Percentiles rank a stretch among this genome's conserved stretches.
Evolutionary conservation across 208 protist genomes (phyloP).

Genomic region (Trypanosoma theileri): DNA sequence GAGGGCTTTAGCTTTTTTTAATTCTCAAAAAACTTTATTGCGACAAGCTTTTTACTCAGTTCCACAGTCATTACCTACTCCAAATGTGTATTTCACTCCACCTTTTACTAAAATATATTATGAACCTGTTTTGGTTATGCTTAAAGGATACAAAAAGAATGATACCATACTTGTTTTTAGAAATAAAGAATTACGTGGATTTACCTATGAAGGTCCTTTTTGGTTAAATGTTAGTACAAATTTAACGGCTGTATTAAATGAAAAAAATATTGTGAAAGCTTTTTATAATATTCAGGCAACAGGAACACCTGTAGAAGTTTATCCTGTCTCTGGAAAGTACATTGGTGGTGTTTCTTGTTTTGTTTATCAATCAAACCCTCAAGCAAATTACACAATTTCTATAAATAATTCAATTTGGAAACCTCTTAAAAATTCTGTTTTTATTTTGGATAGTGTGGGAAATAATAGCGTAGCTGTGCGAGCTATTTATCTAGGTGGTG

Average conservation of each 20-base stretch:
- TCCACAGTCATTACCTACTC: slow-evolving; percentile 5
- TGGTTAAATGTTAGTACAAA: slow-evolving; percentile 43
- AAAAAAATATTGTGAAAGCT: slow-evolving; percentile 20
- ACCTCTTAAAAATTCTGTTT: slow-evolving; percentile 21
- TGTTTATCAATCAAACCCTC: slow-evolving; percentile 26
- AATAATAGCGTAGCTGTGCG: slow-evolving; percentile 30
- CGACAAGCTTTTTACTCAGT: slow-evolving; percentile 44
- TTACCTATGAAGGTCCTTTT: slow-evolving; percentile 47
- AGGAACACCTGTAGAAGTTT: slow-evolving; percentile 38
- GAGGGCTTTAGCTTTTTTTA: slow-evolving; percentile 40
- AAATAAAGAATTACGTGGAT: slow-evolving; percentile 36
- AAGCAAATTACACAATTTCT: slow-evolving; percentile 42
- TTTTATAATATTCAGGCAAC: slow-evolving; percentile 41
- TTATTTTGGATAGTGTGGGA: slow-evolving; percentile 35
- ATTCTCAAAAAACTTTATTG: slow-evolving; percentile 21
- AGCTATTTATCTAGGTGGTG: slow-evolving; percentile 44
- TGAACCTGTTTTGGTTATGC: slow-evolving; percentile 41
- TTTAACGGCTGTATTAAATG: slow-evolving; percentile 53
- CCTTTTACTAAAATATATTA: slow-evolving; percentile 31
- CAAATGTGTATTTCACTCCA: slow-evolving; percentile 27
- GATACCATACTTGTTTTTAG: slow-evolving; percentile 43
- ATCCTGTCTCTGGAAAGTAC: slow-evolving; percentile 52
- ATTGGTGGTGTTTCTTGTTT: slow-evolving; percentile 56
- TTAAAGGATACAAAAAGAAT: slow-evolving; percentile 30
- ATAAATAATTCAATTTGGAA: slow-evolving; percentile 37